Evolutionary conservation across 2,329 filamentous ascomycete species (phyloP).

Genomic region (Arthrobotrys sinensis): DNA sequence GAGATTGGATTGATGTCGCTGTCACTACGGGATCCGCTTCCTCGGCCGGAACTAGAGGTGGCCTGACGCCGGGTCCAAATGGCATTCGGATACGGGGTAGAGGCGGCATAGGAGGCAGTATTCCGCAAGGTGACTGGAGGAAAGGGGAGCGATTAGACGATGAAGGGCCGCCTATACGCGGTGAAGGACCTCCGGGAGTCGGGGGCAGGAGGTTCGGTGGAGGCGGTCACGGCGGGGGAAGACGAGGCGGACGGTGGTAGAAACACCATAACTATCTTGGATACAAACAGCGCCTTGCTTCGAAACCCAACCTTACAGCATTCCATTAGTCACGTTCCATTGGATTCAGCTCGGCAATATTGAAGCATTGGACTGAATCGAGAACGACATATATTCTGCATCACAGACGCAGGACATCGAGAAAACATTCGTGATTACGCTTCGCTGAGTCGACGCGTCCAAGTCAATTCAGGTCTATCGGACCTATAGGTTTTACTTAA

Average conservation of each 20-base stretch:
- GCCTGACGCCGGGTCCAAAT: constrained; percentile 27
- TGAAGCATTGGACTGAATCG: neutral
- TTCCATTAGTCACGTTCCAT: constrained; percentile 6
- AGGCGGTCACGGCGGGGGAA: constrained; percentile 38
- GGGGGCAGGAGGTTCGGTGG: constrained; percentile 48
- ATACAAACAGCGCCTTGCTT: neutral
- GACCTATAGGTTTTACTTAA: neutral
- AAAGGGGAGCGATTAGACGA: constrained; percentile 55
- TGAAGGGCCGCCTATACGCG: constrained; percentile 40
- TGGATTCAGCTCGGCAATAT: neutral
- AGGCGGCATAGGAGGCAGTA: constrained; percentile 42
- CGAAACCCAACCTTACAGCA: neutral
- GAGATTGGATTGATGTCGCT: constrained; percentile 88
- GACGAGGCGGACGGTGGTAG: constrained; percentile 53
- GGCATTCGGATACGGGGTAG: constrained; percentile 55
- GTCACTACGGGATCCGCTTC: constrained; percentile 53
- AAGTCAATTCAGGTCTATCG: neutral
- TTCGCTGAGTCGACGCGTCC: constrained; percentile 3
- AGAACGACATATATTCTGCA: constrained; percentile 1
- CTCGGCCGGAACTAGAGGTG: constrained; percentile 29
- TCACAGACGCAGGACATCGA: neutral
- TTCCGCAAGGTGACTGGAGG: constrained; percentile 54
- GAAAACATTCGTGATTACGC: neutral
- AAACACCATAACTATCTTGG: neutral
- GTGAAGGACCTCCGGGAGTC: constrained; percentile 21